A percentile compares a stretch with the other conserved stretches of the same genome.
phyloP scores from a whole-genome alignment of 495 filamentous ascomycete genomes.

The Diplogelasinospora grovesii region DNA sequence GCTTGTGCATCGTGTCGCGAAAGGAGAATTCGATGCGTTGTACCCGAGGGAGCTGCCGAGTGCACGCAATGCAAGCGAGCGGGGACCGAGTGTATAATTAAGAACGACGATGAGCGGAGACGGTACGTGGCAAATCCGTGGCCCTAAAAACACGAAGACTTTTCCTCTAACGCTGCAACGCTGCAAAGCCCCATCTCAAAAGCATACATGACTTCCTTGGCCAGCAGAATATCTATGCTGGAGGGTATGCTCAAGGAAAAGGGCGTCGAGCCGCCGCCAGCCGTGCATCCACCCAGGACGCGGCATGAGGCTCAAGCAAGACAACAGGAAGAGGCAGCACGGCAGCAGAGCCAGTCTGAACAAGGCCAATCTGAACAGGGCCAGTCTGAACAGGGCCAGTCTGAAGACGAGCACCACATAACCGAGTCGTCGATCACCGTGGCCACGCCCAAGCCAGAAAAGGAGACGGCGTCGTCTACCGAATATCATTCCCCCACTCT shows the following conservation, averaged over 20 bases:
- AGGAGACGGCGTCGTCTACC: slow-evolving; percentile 10
- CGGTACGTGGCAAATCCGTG: slow-evolving; percentile 25
- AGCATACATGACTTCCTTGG: slow-evolving; percentile 50
- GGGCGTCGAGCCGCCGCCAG: slow-evolving; percentile 42
- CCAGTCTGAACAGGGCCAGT: slow-evolving; percentile 4
- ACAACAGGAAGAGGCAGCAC: no score
- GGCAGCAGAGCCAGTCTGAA: slow-evolving; percentile 10
- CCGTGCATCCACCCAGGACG: slow-evolving; percentile 47
- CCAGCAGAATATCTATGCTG: slow-evolving; percentile 42
- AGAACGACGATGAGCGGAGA: slow-evolving; percentile 50
- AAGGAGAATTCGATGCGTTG: slow-evolving; percentile 50
- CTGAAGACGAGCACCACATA: slow-evolving; percentile 4
- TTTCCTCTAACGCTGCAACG: not conserved
- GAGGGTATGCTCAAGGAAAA: slow-evolving; percentile 44
- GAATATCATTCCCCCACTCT: no score
- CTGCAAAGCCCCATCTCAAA: slow-evolving; percentile 45
- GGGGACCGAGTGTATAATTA: slow-evolving; percentile 46
- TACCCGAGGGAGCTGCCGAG: slow-evolving; percentile 42
- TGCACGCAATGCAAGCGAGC: slow-evolving; percentile 48
- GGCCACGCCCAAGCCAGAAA: slow-evolving; percentile 23
- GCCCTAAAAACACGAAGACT: no score
- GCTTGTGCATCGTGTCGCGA: slow-evolving; percentile 42
- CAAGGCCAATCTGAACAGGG: slow-evolving; percentile 7
- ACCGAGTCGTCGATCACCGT: slow-evolving; percentile 10
- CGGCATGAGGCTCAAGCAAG: slow-evolving; percentile 29